These are phyloP conservation scores for Arthromyces matolae DNA, from an alignment of 768 basidiomycete genomes.

Conservation along the genomic window DNA sequence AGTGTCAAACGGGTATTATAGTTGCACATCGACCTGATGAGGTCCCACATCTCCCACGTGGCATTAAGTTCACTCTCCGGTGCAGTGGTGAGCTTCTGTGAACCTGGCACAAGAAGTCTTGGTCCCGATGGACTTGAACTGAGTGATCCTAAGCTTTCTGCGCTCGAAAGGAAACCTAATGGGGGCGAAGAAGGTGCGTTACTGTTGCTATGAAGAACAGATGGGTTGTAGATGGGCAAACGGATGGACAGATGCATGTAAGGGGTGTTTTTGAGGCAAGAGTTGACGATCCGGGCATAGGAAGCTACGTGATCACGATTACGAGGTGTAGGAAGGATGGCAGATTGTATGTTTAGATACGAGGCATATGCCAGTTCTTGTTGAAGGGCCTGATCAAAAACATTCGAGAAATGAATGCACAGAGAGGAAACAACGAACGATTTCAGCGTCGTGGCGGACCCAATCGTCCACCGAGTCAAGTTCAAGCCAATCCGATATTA, in stretches of 20 bases:
- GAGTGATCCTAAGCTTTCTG: slow-evolving; percentile 7
- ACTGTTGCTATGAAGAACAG: slow-evolving; percentile 46
- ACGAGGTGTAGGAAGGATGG: slow-evolving; percentile 85
- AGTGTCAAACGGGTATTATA: slow-evolving; percentile 72
- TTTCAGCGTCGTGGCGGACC: slow-evolving; percentile 93
- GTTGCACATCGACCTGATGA: slow-evolving; percentile 84
- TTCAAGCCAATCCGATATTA: slow-evolving; percentile 94
- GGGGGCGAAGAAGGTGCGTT: slow-evolving; percentile 10
- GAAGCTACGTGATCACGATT: slow-evolving; percentile 83
- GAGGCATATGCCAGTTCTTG: slow-evolving; percentile 93
- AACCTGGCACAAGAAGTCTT: slow-evolving; percentile 34
- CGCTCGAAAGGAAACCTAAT: slow-evolving; percentile 18
- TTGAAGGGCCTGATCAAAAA: slow-evolving; percentile 65
- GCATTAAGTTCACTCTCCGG: slow-evolving; percentile 59
- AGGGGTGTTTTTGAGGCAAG: slow-evolving; percentile 65
- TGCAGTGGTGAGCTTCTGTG: slow-evolving; percentile 30
- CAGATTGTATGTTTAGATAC: slow-evolving; percentile 82
- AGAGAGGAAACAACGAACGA: slow-evolving; percentile 50
- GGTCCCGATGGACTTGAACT: slow-evolving; percentile 21
- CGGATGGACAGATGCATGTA: slow-evolving; percentile 81
- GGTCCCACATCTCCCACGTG: slow-evolving; percentile 99
- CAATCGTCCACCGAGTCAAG: slow-evolving; percentile 91
- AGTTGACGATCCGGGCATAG: slow-evolving; percentile 87
- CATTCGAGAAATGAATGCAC: neutral
- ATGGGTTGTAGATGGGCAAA: slow-evolving; percentile 77